Percentiles rank a stretch among this genome's conserved stretches.
phyloP scores from a whole-genome alignment of 129 eudicot species.

The Chrysanthemum makinoi region DNA sequence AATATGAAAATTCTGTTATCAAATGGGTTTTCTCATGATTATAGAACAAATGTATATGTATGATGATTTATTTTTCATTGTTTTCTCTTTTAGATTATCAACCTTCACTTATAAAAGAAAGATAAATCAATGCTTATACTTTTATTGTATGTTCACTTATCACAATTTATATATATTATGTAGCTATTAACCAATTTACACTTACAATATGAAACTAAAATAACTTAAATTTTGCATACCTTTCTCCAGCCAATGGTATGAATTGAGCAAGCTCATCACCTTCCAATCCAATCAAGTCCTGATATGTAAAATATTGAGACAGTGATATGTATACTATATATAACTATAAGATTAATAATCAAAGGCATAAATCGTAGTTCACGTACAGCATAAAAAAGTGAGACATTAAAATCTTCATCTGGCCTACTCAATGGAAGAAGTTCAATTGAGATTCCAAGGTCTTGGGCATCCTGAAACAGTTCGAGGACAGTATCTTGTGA shows the following conservation, averaged over 20 bases:
- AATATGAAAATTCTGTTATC: background rate
- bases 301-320: slow-evolving; percentile 24
- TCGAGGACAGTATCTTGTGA: background rate
- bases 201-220: background rate
- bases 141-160: background rate
- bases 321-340: background rate
- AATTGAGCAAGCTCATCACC: slow-evolving; percentile 75
- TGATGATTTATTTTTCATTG: slow-evolving; percentile 2
- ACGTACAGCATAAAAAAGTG: slow-evolving; percentile 89
- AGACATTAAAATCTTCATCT: slow-evolving; percentile 70
- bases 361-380: slow-evolving; percentile 13
- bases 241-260: slow-evolving; percentile 68
- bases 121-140: slow-evolving; percentile 2
- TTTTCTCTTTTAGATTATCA: background rate
- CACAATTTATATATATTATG: too few species aligned
- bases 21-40: slow-evolving; percentile 1
- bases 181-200: slow-evolving; percentile 2
- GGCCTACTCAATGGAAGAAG: slow-evolving; percentile 84
- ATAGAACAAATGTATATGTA: background rate
- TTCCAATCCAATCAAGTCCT: slow-evolving; percentile 93
- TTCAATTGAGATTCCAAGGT: slow-evolving; percentile 90
- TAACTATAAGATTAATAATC: slow-evolving; percentile 7
- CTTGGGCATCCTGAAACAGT: slow-evolving; percentile 90
- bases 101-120: background rate
- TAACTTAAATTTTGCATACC: slow-evolving; percentile 39